Conservation (phyloP, 768 basidiomycete species). For the Pholiota microspora region DNA sequence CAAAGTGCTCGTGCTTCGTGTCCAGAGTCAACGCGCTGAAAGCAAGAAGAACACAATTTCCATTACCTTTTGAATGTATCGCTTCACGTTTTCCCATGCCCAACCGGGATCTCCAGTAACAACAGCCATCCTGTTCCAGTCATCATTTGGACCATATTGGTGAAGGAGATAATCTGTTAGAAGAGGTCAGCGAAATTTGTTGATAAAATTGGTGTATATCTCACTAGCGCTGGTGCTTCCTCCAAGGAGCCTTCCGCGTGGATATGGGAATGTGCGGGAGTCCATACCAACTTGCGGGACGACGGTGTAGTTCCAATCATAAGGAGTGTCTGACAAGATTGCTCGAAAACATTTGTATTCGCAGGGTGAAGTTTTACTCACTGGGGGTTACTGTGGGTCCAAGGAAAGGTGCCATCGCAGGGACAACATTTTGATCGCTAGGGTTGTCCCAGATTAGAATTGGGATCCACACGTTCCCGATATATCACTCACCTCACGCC, state of each 20-base stretch:
- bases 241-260: slow-evolving; percentile 33
- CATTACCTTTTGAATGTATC: slow-evolving; percentile 30
- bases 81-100: slow-evolving; percentile 33
- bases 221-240: slow-evolving; percentile 31
- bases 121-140: slow-evolving; percentile 32
- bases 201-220: slow-evolving; percentile 1
- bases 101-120: slow-evolving; percentile 33
- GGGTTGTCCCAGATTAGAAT: background rate
- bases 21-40: background rate
- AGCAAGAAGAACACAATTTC: background rate
- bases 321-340: slow-evolving; percentile 17
- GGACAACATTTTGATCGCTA: slow-evolving; percentile 22
- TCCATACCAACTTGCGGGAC: slow-evolving; percentile 28
- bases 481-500: slow-evolving; percentile 43
- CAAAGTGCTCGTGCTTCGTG: slow-evolving; percentile 34
- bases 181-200: background rate
- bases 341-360: background rate
- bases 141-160: slow-evolving; percentile 32
- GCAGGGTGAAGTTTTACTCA: background rate
- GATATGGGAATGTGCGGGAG: slow-evolving; percentile 28
- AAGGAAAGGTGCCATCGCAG: slow-evolving; percentile 22
- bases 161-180: slow-evolving; percentile 31
- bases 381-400: slow-evolving; percentile 21
- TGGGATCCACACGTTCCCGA: background rate
- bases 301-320: slow-evolving; percentile 34